Evolutionary conservation across 179 eudicot species (phyloP).

Genomic region (Sideroxylon spinosum): DNA sequence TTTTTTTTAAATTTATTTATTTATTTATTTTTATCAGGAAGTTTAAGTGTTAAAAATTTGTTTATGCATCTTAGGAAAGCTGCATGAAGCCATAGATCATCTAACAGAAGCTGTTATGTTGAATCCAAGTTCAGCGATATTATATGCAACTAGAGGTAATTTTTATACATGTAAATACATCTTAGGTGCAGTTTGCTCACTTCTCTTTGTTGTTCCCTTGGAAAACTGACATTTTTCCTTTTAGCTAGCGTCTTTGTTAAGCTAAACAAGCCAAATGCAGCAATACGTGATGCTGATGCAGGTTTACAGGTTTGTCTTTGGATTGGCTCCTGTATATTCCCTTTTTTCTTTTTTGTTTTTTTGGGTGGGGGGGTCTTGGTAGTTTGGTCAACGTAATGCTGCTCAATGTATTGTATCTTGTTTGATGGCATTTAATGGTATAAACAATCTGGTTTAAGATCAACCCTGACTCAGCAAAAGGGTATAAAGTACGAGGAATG

Average conservation of each 20-base stretch:
- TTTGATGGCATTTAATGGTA: no score
- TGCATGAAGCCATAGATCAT: constrained; percentile 62
- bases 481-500: constrained; percentile 74
- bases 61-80: constrained; percentile 41
- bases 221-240: constrained; percentile 7
- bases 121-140: constrained; percentile 74
- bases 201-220: constrained; percentile 15
- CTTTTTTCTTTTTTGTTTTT: background rate
- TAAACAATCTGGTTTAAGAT: constrained; percentile 35
- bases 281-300: constrained; percentile 77
- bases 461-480: constrained; percentile 85
- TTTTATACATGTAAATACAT: background rate
- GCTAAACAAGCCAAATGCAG: constrained; percentile 88
- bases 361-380: no score
- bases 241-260: constrained; percentile 68
- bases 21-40: background rate
- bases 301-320: constrained; percentile 58
- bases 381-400: no score
- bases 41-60: background rate
- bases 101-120: constrained; percentile 70
- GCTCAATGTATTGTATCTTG: no score
- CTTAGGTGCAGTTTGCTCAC: background rate
- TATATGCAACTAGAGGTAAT: constrained; percentile 78
- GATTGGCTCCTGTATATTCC: background rate
- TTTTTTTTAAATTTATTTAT: no score